Conservation (phyloP, 2,329 filamentous ascomycete genomes). For the Venturia carpophila region DNA sequence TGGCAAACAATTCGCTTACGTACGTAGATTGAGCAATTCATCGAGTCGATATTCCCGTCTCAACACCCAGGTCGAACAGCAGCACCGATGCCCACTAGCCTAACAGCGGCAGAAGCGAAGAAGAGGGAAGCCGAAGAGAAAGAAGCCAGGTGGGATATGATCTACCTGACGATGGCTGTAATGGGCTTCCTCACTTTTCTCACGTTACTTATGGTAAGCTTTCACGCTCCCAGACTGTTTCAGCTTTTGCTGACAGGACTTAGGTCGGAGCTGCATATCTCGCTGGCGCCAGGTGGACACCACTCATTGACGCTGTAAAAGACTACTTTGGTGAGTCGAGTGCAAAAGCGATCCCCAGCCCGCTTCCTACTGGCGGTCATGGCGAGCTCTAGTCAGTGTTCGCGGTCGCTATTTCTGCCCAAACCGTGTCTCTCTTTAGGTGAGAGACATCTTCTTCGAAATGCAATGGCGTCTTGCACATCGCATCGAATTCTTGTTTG, state of each 20-base stretch:
- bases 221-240: background rate
- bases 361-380: conserved; percentile 6
- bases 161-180: conserved; percentile 59
- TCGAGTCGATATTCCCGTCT: conserved; percentile 83
- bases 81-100: conserved; percentile 21
- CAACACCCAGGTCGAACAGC: conserved; percentile 57
- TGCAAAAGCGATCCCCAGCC: conserved; percentile 4
- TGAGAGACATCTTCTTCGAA: background rate
- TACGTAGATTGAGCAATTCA: conserved; percentile 80
- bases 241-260: conserved; percentile 10
- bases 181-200: conserved; percentile 62
- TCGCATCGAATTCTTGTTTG: background rate
- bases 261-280: conserved; percentile 72
- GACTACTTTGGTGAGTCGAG: background rate
- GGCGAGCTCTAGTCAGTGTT: conserved; percentile 11
- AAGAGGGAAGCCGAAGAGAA: conserved; percentile 45
- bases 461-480: background rate
- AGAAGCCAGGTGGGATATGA: conserved; percentile 42
- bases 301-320: conserved; percentile 45
- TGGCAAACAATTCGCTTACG: conserved; percentile 7
- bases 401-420: background rate
- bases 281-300: conserved; percentile 63
- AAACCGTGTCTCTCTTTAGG: background rate
- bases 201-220: conserved; percentile 69
- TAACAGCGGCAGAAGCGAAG: conserved; percentile 48